Percentiles rank a stretch among this genome's conserved stretches.
Conservation (phyloP, 345 rosid genomes). For the Citrus hindsii region DNA sequence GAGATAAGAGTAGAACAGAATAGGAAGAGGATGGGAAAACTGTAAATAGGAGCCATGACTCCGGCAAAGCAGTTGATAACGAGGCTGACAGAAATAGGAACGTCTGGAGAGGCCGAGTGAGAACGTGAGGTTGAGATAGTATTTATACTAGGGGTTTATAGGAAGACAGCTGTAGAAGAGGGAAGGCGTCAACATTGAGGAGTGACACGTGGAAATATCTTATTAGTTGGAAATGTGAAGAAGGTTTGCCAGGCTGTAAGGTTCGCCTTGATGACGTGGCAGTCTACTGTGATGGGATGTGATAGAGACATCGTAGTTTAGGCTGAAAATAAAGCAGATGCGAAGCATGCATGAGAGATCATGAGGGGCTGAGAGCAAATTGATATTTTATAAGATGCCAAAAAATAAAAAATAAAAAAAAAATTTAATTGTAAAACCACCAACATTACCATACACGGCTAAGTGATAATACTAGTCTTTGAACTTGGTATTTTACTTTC, state of each 20-base stretch:
- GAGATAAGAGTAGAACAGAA: slow-evolving; percentile 10
- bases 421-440: not conserved
- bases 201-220: slow-evolving; percentile 9
- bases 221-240: slow-evolving; percentile 3
- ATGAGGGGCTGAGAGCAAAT: not conserved
- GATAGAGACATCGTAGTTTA: not conserved
- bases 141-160: slow-evolving; percentile 13
- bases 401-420: not conserved
- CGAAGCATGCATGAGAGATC: not conserved
- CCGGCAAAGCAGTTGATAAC: not conserved
- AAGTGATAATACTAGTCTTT: no score
- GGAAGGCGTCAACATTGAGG: slow-evolving; percentile 19
- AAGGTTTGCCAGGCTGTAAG: slow-evolving; percentile 20
- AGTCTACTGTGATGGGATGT: not conserved
- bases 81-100: not conserved
- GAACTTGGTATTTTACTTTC: no score
- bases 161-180: slow-evolving; percentile 24
- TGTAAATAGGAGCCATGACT: slow-evolving; percentile 41
- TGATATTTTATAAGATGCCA: not conserved
- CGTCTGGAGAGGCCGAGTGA: not conserved
- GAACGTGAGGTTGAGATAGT: not conserved
- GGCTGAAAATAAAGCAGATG: not conserved
- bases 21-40: slow-evolving; percentile 27
- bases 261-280: slow-evolving; percentile 4
- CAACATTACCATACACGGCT: no score